Evolutionary conservation across 306 rosid genomes (phyloP).

Genomic region (Quercus dentata): DNA sequence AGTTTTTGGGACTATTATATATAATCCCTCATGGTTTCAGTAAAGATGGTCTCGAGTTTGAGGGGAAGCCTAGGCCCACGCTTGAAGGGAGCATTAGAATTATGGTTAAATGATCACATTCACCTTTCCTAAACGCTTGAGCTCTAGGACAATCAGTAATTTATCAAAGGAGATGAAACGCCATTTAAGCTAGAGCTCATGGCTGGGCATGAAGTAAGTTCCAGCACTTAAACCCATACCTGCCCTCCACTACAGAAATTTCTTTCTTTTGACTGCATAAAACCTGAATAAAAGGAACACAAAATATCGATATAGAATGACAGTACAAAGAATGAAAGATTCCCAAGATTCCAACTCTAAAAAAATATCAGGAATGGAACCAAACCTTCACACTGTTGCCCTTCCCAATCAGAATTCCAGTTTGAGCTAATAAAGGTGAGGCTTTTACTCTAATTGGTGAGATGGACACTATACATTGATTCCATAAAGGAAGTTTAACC

Average conservation of each 20-base stretch:
- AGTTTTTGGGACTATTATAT: no score
- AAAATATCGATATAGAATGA: slow-evolving; percentile 10
- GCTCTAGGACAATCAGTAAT: no score
- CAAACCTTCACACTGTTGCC: slow-evolving; percentile 42
- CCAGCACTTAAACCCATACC: slow-evolving; percentile 31
- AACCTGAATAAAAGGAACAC: slow-evolving; percentile 38
- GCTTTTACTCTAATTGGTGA: slow-evolving; percentile 17
- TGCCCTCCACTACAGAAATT: slow-evolving; percentile 57
- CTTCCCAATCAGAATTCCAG: slow-evolving; percentile 29
- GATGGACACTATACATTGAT: slow-evolving; percentile 20
- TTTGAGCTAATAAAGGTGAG: slow-evolving; percentile 32
- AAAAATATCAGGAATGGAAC: neutral
- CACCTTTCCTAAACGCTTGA: no score
- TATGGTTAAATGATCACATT: no score
- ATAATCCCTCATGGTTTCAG: no score
- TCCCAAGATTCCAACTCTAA: neutral
- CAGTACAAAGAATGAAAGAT: neutral
- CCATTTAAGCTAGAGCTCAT: neutral
- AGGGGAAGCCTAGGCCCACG: no score
- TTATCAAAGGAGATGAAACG: no score
- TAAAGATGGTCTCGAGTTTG: no score
- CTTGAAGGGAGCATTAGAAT: no score
- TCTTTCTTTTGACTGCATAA: slow-evolving; percentile 45
- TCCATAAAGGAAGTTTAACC: slow-evolving; percentile 23
- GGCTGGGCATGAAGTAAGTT: neutral